Evolutionary conservation across 495 filamentous ascomycete species (phyloP), one percentile per base, ranked within the genome.

Genomic region (Chaetomium fimeti): DNA sequence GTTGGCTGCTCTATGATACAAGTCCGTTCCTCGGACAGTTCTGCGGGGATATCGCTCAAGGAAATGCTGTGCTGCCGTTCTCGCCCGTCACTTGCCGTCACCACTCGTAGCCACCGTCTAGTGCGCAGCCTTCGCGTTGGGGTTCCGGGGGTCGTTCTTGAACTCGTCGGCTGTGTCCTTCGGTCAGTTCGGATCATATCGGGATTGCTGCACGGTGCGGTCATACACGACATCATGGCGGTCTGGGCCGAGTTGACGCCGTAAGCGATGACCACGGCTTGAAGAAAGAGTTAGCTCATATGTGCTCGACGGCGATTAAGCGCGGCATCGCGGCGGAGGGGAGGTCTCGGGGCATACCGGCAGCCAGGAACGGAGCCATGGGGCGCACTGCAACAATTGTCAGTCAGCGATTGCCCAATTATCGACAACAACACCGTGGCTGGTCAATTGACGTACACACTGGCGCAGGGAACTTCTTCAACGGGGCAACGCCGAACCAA

Each of bases 91-190:
- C 51, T 56, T 63, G 48, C 56, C 65, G 36, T 43, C 64, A 16
- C 51, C 60, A 48, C 38, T 59, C 29, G 24, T 28, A 51, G 51
- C 48, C 24, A 36, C 64, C 61, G 65, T 56, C 68, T 76, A 78
- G 71, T 78, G 74, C 54, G 73, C 72, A 71, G 83, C 82, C 83
- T 88, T 89, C 45, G 79, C 77, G 74, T 85, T 81, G 70, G 88
- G 90, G 85, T 96, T 96, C 75, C 93, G 85, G 67, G 93, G 93
- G 81, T 98, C 93, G 83, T 94, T 93, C 87, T 90, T 93, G 87
- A 84, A 96, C 76, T 98, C 90, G 64, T 88, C 90, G 80, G 85
- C 93, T 98, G 72, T 68, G 47, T 25, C 38, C 56, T 51, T 5
- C 27, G 49, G 71, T 74, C 55, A 79, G 74, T 65, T 65, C 57